Conservation (phyloP, 2,329 filamentous ascomycete genomes). For the Atkinsonella hypoxylon region DNA sequence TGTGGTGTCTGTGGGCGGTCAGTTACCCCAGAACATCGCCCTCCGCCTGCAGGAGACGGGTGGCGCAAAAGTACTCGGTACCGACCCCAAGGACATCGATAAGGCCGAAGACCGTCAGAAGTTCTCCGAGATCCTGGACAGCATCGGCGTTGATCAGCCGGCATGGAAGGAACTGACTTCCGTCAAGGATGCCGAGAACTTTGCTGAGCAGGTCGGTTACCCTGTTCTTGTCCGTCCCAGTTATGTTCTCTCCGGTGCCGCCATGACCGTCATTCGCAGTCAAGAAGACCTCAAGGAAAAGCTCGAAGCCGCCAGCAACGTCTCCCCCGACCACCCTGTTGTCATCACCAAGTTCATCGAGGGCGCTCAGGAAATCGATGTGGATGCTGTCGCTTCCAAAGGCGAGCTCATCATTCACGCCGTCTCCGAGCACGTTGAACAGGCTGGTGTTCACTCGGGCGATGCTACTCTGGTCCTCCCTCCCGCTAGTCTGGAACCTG, state of each 20-base stretch:
- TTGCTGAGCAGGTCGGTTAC: conserved; percentile 77
- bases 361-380: conserved; percentile 90
- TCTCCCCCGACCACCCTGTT: conserved; percentile 93
- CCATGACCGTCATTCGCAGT: conserved; percentile 93
- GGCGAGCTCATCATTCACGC: conserved; percentile 86
- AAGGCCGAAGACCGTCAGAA: conserved; percentile 97
- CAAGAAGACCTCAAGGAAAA: conserved; percentile 88
- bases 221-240: conserved; percentile 89
- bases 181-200: conserved; percentile 73
- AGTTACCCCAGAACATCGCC: conserved; percentile 95
- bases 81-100: conserved; percentile 88
- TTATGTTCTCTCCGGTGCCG: conserved; percentile 93
- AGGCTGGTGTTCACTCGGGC: conserved; percentile 95
- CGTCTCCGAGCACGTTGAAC: conserved; percentile 90
- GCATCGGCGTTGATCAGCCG: conserved; percentile 91
- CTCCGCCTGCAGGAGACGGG: conserved; percentile 86
- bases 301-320: conserved; percentile 76
- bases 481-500: conserved; percentile 64
- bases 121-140: conserved; percentile 94
- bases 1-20: conserved; percentile 90
- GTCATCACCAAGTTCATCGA: conserved; percentile 99
- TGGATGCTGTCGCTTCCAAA: conserved; percentile 79
- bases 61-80: conserved; percentile 82
- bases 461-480: conserved; percentile 92
- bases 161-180: conserved; percentile 97